Evolutionary conservation across 2,329 filamentous ascomycete species (phyloP).

Genomic region (Plectosphaerella sp.): DNA sequence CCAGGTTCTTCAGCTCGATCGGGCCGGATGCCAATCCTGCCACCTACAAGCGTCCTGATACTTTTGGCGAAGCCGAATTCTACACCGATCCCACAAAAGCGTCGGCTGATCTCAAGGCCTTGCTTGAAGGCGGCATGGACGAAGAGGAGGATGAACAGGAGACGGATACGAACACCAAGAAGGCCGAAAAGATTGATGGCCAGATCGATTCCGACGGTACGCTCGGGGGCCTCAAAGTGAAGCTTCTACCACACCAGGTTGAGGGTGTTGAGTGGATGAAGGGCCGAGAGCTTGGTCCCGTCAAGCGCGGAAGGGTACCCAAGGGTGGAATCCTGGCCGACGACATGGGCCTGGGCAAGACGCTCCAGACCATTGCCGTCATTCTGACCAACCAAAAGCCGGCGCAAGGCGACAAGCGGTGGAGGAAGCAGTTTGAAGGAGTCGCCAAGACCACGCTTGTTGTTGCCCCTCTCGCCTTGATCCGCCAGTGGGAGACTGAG

Average conservation of each 20-base stretch:
- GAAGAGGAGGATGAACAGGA: conserved; percentile 60
- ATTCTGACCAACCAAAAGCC: conserved; percentile 80
- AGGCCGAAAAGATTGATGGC: conserved; percentile 23
- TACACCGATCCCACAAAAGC: conserved; percentile 71
- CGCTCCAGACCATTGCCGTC: conserved; percentile 85
- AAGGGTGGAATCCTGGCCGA: conserved; percentile 95
- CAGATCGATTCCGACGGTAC: conserved; percentile 33
- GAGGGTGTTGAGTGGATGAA: conserved; percentile 95
- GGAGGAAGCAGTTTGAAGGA: conserved; percentile 65
- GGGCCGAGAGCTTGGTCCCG: conserved; percentile 80
- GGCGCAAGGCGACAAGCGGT: conserved; percentile 48
- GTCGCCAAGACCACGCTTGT: conserved; percentile 81
- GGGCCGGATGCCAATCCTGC: conserved; percentile 19
- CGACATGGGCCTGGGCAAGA: conserved; percentile 97
- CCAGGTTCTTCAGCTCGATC: conserved; percentile 44
- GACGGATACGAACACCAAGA: conserved; percentile 10
- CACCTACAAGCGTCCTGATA: conserved; percentile 23
- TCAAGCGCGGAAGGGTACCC: conserved; percentile 76
- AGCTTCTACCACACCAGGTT: conserved; percentile 87
- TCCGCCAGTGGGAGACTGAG: conserved; percentile 95
- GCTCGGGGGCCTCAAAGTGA: conserved; percentile 79
- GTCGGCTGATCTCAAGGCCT: conserved; percentile 70
- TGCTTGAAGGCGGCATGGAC: conserved; percentile 78
- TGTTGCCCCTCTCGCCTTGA: conserved; percentile 86
- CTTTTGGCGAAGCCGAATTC: conserved; percentile 40